A percentile compares a stretch with the other conserved stretches of the same genome.
These are phyloP conservation scores for Zygosaccharomyces rouxii DNA, from an alignment of 805 yeast species.

Conservation along the genomic window DNA sequence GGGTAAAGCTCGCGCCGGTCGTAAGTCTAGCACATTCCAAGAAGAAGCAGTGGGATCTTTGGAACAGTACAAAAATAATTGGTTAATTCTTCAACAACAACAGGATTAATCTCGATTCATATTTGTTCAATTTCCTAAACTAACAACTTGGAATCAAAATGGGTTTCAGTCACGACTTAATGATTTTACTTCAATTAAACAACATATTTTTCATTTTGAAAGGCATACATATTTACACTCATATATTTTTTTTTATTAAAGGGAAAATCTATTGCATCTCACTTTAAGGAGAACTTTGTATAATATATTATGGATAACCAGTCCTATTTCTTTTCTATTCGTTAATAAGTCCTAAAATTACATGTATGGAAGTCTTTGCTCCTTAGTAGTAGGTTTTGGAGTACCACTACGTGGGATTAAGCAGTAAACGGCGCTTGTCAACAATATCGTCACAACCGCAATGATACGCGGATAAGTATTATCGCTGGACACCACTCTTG, in stretches of 20 bases:
- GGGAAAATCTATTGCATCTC: slow-evolving; percentile 2
- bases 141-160: neutral
- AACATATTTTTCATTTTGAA: neutral
- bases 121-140: neutral
- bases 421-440: neutral
- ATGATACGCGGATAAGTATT: neutral
- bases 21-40: slow-evolving; percentile 32
- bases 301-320: neutral
- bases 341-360: neutral
- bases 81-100: slow-evolving; percentile 36
- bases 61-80: slow-evolving; percentile 37
- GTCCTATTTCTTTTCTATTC: neutral
- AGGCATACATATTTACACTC: neutral
- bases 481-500: neutral
- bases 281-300: neutral
- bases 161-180: slow-evolving; percentile 2
- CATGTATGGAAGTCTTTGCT: slow-evolving; percentile 1
- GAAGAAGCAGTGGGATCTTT: slow-evolving; percentile 35
- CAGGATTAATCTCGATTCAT: slow-evolving; percentile 11
- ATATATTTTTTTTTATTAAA: neutral
- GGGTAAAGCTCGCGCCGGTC: slow-evolving; percentile 17
- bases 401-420: neutral
- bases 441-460: neutral
- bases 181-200: slow-evolving; percentile 3
- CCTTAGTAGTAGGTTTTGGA: neutral